Evolutionary conservation across 2,329 filamentous ascomycete species (phyloP), one percentile per base, ranked within the genome.

Genomic region (Alternaria sp.): DNA sequence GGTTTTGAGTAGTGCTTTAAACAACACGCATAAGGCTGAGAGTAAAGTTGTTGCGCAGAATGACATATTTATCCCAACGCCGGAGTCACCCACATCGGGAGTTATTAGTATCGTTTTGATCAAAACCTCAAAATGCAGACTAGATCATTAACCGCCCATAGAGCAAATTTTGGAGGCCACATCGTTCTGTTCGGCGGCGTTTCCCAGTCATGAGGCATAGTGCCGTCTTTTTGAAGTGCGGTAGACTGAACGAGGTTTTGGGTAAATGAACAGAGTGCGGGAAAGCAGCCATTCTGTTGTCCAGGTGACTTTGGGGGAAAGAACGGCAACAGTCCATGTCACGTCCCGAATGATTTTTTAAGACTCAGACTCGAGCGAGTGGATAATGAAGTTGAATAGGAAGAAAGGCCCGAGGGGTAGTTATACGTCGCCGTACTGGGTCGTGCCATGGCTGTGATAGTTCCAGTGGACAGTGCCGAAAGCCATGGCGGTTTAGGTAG

Each of bases 81-180:
- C 13, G 13, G 1, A 32, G 30, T 32, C 3, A 1, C 30, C 13
- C 28, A 12, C 28, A 26, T 21, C n/a, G n/a, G n/a, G n/a, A n/a
- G n/a, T n/a, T n/a, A n/a, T n/a, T n/a, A n/a, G n/a, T n/a, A n/a
- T n/a, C 21, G 21, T 21, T 21, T 21, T 21, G 21, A 21, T 21
- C 21, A 21, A 7, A 7, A 26, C 12, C 15, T 21, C 6, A 45
- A 45, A 5, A 10, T 5, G 6, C 5, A 13, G 12, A 7, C 17
- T 17, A 0, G 43, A 19, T 12, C 43, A 45, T 13, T 0, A 9
- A 1, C 7, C 1, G 7, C 1, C 4, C 10, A 5, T 15, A 11
- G n/a, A 4, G 19, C 6, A 6, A 1, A 1, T 15, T 46, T 46
- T 46, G 21, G 21, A 46, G 19, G 4, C 19, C 17, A 9, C 44